phyloP scores from a whole-genome alignment of 2,329 filamentous ascomycete species.

The Fusarium vanettenii region DNA sequence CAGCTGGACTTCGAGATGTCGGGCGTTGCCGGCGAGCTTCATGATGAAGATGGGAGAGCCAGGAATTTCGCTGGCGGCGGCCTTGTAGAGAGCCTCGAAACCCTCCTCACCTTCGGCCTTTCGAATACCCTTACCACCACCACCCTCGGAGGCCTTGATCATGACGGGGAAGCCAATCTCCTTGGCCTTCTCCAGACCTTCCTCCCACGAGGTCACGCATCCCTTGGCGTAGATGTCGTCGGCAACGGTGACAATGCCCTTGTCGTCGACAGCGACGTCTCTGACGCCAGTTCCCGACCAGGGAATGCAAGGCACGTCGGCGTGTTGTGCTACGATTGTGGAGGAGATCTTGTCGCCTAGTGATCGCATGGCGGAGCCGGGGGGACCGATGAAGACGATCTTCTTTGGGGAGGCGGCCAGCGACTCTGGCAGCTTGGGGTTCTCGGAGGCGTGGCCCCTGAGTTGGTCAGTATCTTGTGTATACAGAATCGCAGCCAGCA shows the following conservation, averaged over 20 bases:
- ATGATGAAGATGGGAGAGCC: conserved; percentile 99
- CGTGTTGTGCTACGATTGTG: conserved; percentile 98
- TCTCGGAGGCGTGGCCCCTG: conserved; percentile 98
- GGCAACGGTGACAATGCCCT: conserved; percentile 91
- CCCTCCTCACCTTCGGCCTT: conserved; percentile 89
- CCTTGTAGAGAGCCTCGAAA: conserved; percentile 91
- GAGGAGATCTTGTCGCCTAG: conserved; percentile 99
- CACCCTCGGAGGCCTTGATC: conserved; percentile 99
- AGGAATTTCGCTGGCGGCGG: conserved; percentile 95
- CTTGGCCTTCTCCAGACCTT: conserved; percentile 87
- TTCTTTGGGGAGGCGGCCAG: conserved; percentile 96
- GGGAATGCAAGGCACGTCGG: conserved; percentile 95
- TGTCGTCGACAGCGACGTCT: conserved; percentile 79
- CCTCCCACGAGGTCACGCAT: conserved; percentile 89
- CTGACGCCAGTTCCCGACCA: conserved; percentile 97
- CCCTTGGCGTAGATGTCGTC: conserved; percentile 89
- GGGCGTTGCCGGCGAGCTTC: conserved; percentile 96
- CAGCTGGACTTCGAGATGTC: conserved; percentile 97
- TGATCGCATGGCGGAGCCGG: conserved; percentile 97
- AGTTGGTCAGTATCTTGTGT: conserved; percentile 48
- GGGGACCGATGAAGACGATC: conserved; percentile 98
- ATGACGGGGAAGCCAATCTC: conserved; percentile 98
- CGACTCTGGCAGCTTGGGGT: conserved; percentile 96
- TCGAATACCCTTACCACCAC: conserved; percentile 98
- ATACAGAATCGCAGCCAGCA: conserved; percentile 2